A percentile compares a stretch with the other conserved stretches of the same genome.
These are phyloP conservation scores for Striga hermonthica DNA, from an alignment of 305 asterid species.

Conservation along the genomic window DNA sequence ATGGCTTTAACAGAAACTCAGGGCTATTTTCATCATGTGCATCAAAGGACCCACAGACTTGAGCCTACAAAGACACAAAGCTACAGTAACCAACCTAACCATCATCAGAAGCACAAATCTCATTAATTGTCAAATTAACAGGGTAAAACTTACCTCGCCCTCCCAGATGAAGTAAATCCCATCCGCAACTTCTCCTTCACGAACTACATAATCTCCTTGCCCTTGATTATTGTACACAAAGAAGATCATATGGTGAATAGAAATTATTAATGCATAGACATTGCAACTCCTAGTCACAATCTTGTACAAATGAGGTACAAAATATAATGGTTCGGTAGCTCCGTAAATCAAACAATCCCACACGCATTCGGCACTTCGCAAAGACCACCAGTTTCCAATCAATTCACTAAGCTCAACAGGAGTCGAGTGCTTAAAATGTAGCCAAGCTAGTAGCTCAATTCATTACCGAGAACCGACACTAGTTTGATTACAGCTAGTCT, in stretches of 20 bases:
- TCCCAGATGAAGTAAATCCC: constrained; percentile 88
- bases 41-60: constrained; percentile 67
- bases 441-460: not conserved
- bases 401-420: not conserved
- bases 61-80: constrained; percentile 58
- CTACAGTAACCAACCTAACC: constrained; percentile 13
- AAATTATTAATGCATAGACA: constrained; percentile 12
- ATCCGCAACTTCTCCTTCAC: constrained; percentile 74
- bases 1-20: constrained; percentile 65
- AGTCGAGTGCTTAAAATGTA: not conserved
- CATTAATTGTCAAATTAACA: constrained; percentile 12
- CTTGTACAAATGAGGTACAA: not conserved
- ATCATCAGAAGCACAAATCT: constrained; percentile 22
- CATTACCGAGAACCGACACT: not conserved
- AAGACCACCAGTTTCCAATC: not conserved
- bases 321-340: not conserved
- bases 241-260: constrained; percentile 27
- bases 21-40: constrained; percentile 54
- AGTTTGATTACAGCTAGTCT: not conserved
- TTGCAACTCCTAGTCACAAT: not conserved
- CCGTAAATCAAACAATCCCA: not conserved
- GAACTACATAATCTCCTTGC: constrained; percentile 69
- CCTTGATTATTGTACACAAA: constrained; percentile 42
- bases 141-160: constrained; percentile 61
- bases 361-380: not conserved